phyloP scores from a whole-genome alignment of 2,329 filamentous ascomycete species.

The Chrysoporthe puriensis region DNA sequence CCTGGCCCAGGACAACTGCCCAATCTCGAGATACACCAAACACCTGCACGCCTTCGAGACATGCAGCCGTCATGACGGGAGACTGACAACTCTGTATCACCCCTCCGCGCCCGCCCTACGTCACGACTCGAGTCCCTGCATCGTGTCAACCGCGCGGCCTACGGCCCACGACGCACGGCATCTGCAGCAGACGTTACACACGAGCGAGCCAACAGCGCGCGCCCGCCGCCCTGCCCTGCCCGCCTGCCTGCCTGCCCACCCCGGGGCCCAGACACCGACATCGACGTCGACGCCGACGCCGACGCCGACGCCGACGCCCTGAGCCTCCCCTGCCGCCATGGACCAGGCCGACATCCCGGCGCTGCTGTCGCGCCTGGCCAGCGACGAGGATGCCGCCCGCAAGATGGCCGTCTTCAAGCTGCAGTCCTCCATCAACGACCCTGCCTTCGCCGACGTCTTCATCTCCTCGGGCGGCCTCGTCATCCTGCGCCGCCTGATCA shows the following conservation, averaged over 20 bases:
- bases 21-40: slow-evolving; percentile 24
- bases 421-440: slow-evolving; percentile 92
- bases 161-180: neutral
- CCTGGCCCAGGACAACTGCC: too few species aligned
- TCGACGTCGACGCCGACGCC: neutral
- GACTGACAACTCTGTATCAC: slow-evolving; percentile 21
- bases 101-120: slow-evolving; percentile 16
- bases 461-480: slow-evolving; percentile 85
- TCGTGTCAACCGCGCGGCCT: slow-evolving; percentile 9
- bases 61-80: slow-evolving; percentile 28
- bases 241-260: neutral
- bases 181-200: slow-evolving; percentile 22
- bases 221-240: slow-evolving; percentile 7
- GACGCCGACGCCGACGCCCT: neutral
- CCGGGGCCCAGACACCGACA: neutral
- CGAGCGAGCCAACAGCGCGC: slow-evolving; percentile 18
- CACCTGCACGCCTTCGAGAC: slow-evolving; percentile 22
- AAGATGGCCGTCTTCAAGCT: slow-evolving; percentile 99
- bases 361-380: slow-evolving; percentile 65
- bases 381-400: slow-evolving; percentile 84
- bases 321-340: slow-evolving; percentile 45
- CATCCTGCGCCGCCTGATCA: slow-evolving; percentile 79
- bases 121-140: slow-evolving; percentile 25
- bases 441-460: slow-evolving; percentile 94
- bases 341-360: slow-evolving; percentile 70